Evolutionary conservation across 192 early-diverging fungal genomes (phyloP).

Genomic region (Coemansia sp.): DNA sequence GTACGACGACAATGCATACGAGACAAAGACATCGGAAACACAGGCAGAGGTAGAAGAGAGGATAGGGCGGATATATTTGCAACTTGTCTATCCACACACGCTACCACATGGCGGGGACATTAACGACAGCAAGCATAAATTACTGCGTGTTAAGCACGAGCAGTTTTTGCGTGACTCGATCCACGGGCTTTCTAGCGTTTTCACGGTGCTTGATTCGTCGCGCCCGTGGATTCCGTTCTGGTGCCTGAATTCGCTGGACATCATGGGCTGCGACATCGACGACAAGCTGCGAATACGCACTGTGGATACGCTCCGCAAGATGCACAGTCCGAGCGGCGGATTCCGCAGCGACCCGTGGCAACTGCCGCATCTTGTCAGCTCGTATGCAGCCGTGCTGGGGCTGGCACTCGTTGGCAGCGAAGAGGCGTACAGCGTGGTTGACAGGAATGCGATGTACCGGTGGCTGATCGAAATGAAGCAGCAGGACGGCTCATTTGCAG

Average conservation of each 20-base stretch:
- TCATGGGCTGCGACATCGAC: constrained; percentile 66
- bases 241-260: constrained; percentile 82
- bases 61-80: constrained; percentile 32
- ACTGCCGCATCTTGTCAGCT: constrained; percentile 84
- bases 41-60: constrained; percentile 50
- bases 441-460: constrained; percentile 62
- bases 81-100: constrained; percentile 18
- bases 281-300: constrained; percentile 51
- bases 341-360: constrained; percentile 84
- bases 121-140: constrained; percentile 33
- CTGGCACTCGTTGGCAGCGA: constrained; percentile 74
- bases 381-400: constrained; percentile 85
- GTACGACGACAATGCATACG: constrained; percentile 51
- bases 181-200: constrained; percentile 57
- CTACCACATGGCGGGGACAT: constrained; percentile 28
- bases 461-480: constrained; percentile 85
- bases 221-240: constrained; percentile 93
- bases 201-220: constrained; percentile 77
- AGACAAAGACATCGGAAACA: constrained; percentile 43
- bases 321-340: constrained; percentile 77
- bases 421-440: constrained; percentile 62
- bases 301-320: constrained; percentile 58
- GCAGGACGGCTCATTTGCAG: constrained; percentile 83
- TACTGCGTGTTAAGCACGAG: constrained; percentile 62
- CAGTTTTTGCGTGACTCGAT: constrained; percentile 60